Evolutionary conservation across 441 rosid species (phyloP), one percentile per base, ranked within the genome.

Genomic region (Arabidopsis hybrid): DNA sequence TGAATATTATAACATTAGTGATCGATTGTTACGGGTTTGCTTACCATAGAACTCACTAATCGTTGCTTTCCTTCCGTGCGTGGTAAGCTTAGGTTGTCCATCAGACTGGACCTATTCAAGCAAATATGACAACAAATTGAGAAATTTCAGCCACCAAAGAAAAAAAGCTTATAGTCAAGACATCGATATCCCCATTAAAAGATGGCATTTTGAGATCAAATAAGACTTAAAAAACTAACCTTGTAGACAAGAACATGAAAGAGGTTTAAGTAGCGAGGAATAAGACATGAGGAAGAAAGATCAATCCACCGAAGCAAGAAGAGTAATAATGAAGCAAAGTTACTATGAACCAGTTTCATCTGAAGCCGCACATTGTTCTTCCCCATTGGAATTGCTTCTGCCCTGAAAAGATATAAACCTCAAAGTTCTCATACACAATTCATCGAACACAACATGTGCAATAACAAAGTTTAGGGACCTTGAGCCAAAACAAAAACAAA

Each of bases 41-140:
- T 69, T 73, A 93, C 99, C 93, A 42, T 95, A 95, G 77, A 95
- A 95, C 74, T 95, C 98, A 79, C 84, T 89, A 70, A 95, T 81
- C 39, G 97, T 86, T 3, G 99, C 97, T 79, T 95, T 95, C 78
- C 99, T 85, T 61, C 97, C 98, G 67, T 79, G 88, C 1, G 82
- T 79, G 34, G 93, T 77, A 29, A 84, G 73, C 57, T 74, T 84
- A 18, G 89, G 85, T 70, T 82, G 86, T 69, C 89, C 93, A 81
- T 95, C 91, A 18, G 85, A 76, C 69, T 86, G 83, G 26, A 89
- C 97, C 65, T 38, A 64, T 8, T 14, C 57, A 65, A 75, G 45
- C 31, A 66, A 76, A 60, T 16, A 67, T 52, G 69, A 31, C 46
- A 68, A 60, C 46, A 67, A 14, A 56, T 40, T 51, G 69, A 36